Evolutionary conservation across 345 rosid genomes (phyloP), one percentile per base, ranked within the genome.

Genomic region (Pelargonium nanum): DNA sequence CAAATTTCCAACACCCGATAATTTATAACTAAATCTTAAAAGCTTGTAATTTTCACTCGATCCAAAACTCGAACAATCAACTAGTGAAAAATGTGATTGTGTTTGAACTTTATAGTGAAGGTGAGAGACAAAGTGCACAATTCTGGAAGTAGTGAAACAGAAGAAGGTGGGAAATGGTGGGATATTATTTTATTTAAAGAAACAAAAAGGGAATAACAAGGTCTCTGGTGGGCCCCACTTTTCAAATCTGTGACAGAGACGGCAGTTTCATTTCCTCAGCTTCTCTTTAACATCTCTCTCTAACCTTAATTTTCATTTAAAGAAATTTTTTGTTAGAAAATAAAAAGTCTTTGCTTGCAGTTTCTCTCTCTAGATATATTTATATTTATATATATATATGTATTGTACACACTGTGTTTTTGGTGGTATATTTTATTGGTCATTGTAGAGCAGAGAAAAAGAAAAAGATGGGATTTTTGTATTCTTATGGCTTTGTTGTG

Each of bases 241-340:
- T 61, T 79, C 78, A 81, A 72, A 75, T 68, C 87, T 81, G 83
- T 76, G 87, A 81, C 83, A 80, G 76, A 60, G 82, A 78, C 78
- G 74, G 77, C 82, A 79, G 88, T 85, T 88, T 80, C 85, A 69
- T 75, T 50, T 63, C n/a, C 67, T 52, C n/a, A 52, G 55, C 55
- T 52, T 52, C 55, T 40, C 55, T 9, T 20, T 52, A 20, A 52
- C 45, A 24, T 23, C 65, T 53, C 53, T 24, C 45, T 54, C 56
- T 70, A 61, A 62, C 61, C 57, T 34, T 64, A 16, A 40, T n/a
- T n/a, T n/a, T n/a, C n/a, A 40, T 9, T 40, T 40, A 40, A 40
- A 40, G 48, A 40, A 40, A 40, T n/a, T n/a, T n/a, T n/a, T n/a
- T n/a, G 15, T 9, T 2, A 40, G 48, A 17, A 40, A 40, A 40